phyloP scores from a whole-genome alignment of 73 alveolate species.

The Uronychia setigera region DNA sequence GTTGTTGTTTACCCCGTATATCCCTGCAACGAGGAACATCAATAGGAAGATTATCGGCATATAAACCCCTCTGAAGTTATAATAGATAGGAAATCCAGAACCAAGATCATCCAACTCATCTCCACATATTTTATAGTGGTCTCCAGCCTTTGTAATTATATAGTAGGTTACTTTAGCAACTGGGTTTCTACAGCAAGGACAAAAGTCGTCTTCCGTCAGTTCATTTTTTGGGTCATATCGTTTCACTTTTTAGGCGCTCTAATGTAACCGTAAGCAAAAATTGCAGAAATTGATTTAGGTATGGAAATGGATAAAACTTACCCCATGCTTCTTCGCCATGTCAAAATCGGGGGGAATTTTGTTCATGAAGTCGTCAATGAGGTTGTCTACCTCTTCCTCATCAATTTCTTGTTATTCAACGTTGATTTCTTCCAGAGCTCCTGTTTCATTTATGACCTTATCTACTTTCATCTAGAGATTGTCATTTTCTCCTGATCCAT shows the following conservation, averaged over 20 bases:
- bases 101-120: constrained; percentile 39
- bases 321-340: constrained; percentile 5
- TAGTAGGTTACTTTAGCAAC: constrained; percentile 9
- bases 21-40: not conserved
- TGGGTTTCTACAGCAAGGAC: constrained; percentile 28
- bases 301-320: no score
- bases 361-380: not conserved
- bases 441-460: no score
- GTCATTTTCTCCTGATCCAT: no score
- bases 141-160: not conserved
- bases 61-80: constrained; percentile 1
- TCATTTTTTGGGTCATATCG: not conserved
- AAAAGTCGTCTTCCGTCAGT: constrained; percentile 6
- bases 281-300: not conserved
- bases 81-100: constrained; percentile 41
- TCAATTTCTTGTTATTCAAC: not conserved
- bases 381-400: not conserved
- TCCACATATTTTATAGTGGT: constrained; percentile 13
- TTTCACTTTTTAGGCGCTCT: constrained; percentile 9
- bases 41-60: not conserved
- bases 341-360: constrained; percentile 11
- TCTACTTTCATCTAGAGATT: no score
- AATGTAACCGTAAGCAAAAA: not conserved
- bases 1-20: not conserved
- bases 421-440: no score